Base-by-base conservation (phyloP, 495 filamentous ascomycete species). In the Hyphodiscus hymeniophilus region DNA sequence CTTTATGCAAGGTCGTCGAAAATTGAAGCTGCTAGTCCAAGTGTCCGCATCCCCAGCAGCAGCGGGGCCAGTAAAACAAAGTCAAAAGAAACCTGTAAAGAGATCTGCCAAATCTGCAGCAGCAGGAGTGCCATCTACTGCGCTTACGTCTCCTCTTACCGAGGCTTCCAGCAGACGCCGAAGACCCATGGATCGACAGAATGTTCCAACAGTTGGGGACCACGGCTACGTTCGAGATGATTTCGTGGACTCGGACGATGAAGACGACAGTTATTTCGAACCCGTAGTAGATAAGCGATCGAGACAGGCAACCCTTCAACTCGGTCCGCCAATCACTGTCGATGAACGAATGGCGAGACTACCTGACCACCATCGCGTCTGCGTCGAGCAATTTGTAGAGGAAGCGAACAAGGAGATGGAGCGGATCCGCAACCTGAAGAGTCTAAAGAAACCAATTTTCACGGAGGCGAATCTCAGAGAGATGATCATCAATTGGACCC, bases 401-500 rank as follows among this genome's bases (percentile, higher is more conserved):
- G 73, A 82, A n/a, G 90, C 87, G 0, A 84, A 82, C 60, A 59
- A 69, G 20, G 56, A 78, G 32, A 78, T 83, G 52, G 75, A 82
- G 52, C 71, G 80, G 45, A 66, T 96, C 21, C 73, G 88, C 45
- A 72, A 81, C 38, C 64, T 71, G 8, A 81, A 80, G 33, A 60
- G 66, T 10, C 67, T 87, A 16, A 78, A 82, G 10, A 71, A 74
- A 41, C 82, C 85, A 2, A 62, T 77, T 20, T 97, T 97, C 61
- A 81, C 82, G 0, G 88, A 95, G 56, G 73, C 72, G 22, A 70
- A 87, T 1, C 68, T 94, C 42, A 81, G 89, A 21, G 81, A 87
- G 57, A 95, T 98, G 83, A 87, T 79, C 4, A 84, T 95, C 33
- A 57, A 67, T 23, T 89, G 91, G 52, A 82, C 75, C 56, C 67